phyloP scores from a whole-genome alignment of 306 rosid species.

The Ceratonia siliqua region DNA sequence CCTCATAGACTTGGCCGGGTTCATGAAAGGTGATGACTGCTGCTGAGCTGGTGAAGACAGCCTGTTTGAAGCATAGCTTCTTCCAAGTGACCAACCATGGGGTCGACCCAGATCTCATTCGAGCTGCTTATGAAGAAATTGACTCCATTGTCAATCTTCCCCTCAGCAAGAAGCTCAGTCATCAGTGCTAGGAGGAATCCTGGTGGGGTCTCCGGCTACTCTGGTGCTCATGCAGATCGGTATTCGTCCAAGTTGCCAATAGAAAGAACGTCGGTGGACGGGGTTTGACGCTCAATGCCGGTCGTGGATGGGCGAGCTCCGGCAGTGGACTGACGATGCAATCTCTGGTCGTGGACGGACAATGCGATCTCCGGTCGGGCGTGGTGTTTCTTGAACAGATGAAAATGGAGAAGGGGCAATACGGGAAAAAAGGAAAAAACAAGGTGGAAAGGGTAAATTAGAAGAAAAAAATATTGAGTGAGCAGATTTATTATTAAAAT shows the following conservation, averaged over 20 bases:
- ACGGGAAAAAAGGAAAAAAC: too few relatives aligned
- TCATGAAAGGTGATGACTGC: conserved; percentile 45
- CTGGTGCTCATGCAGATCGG: conserved; percentile 63
- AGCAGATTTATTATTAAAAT: too few relatives aligned
- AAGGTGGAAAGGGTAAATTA: too few relatives aligned
- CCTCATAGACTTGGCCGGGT: conserved; percentile 45
- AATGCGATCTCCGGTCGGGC: too few relatives aligned
- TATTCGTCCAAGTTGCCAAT: conserved; percentile 55
- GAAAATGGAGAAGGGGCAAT: too few relatives aligned
- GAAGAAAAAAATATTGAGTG: too few relatives aligned
- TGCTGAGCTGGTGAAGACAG: conserved; percentile 44
- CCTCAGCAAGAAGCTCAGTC: conserved; percentile 37
- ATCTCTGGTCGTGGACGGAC: too few relatives aligned
- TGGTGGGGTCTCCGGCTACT: conserved; percentile 47
- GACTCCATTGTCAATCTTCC: conserved; percentile 59
- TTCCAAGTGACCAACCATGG: conserved; percentile 74
- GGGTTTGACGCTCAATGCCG: too few relatives aligned
- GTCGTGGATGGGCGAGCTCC: too few relatives aligned
- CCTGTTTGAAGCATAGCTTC: conserved; percentile 67
- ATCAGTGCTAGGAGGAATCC: conserved; percentile 30
- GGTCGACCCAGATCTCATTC: conserved; percentile 44
- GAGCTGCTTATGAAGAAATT: conserved; percentile 39
- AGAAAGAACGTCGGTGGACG: too few relatives aligned
- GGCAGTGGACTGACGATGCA: too few relatives aligned
- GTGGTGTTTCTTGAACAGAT: too few relatives aligned